Base-by-base conservation (phyloP, 306 rosid genomes). In the Bauhinia variegata region DNA sequence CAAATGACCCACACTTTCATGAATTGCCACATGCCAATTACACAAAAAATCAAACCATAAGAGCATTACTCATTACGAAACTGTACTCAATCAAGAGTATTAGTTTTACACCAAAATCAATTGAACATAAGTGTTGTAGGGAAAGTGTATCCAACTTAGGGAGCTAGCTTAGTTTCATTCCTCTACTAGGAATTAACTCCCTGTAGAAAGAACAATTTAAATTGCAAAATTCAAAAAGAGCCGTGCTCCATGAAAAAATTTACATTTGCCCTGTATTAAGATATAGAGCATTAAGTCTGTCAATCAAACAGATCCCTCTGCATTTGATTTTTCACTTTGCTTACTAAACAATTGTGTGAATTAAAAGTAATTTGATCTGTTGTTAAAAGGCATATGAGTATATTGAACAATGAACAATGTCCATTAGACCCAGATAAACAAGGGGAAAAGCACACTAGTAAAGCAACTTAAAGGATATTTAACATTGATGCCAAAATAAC, bases 141-240 rank as follows among this genome's bases (percentile, higher is more conserved):
- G 33, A 61, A 28, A 2, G 23, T 2, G 9, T 5, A 0, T 7
- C 12, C 54, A 49, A 16, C 47, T 11, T 46, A 63, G 28, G 52
- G 34, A 67, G 39, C 17, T 11, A 44, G 36, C 62, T 53, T 60
- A 57, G 67, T 30, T 38, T 58, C 67, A 61, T 16, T 53, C 61
- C 64, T 43, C 61, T 53, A 38, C 56, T 17, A 46, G 23, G 43
- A 52, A 30, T 60, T 53, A 38, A 37, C 7, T 51, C 15, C 72
- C 62, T 57, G 62, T 42, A 15, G 8, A 54, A 54, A 12, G 13
- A n/a, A n/a, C n/a, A n/a, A n/a, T n/a, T 59, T 14, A 68, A 8
- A 43, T 13, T 33, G n/a, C 28, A 16, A 67, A 64, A 60, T 19
- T 47, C 31, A 15, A 68, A 50, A 18, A 28, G 19, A 1, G 15